Evolutionary conservation across 257 asterid species (phyloP), one percentile per base, ranked within the genome.

Genomic region (Rubia yunnanensis): DNA sequence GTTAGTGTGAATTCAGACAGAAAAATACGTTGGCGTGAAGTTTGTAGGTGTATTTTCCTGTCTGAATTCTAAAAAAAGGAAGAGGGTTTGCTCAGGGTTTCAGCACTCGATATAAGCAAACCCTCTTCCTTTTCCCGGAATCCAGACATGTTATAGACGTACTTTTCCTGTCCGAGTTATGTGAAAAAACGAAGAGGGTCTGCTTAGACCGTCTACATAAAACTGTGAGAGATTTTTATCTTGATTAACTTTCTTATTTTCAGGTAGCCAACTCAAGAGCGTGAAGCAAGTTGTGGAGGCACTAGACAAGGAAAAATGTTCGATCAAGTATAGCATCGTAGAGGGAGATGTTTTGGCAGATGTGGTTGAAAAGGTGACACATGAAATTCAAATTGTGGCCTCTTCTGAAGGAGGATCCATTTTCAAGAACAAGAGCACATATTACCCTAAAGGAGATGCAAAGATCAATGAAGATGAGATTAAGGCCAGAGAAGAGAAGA

Each of bases 291-390:
- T 70, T 13, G 69, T 78, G 1, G 82, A 83, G 5, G 68, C 48
- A 7, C 0, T 76, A 35, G 85, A 78, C 70, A 60, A 28, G 3
- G 67, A 71, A 5, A 80, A 73, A 18, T 73, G 78, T 36, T 55
- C 64, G 0, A 66, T 60, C 34, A 73, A 74, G 26, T 77, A 80
- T 53, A 75, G 78, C 52, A 56, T 75, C 0, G 28, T 80, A 1
- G 83, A 74, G n/a, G 86, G 86, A 0, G 86, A 70, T 65, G 77
- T 64, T 53, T 1, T 78, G 24, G 46, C 22, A 15, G 78, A 38
- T 14, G 41, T 41, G 20, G 17, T 78, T 1, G 89, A 83, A 2
- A 72, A 78, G 5, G 63, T 83, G 15, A 44, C 66, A 36, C 73
- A 73, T 17, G 74, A 63, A 5, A 4, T 73, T 9, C 77, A 77